Evolutionary conservation across 2,329 filamentous ascomycete genomes (phyloP).

Genomic region (Cercospora beticola): DNA sequence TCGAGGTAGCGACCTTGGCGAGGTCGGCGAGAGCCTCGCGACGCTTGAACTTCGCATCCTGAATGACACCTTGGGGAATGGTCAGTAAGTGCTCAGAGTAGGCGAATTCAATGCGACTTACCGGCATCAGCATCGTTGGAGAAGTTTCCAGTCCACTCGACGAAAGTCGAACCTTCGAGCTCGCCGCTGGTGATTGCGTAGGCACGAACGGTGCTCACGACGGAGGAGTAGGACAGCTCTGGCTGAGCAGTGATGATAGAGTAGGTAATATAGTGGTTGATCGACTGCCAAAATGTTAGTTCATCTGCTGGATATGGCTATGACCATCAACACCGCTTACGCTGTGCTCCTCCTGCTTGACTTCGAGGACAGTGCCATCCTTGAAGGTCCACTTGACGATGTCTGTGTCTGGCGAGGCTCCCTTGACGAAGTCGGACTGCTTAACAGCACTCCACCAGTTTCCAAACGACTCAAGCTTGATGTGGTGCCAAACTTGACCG

Average conservation of each 20-base stretch:
- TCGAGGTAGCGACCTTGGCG: slow-evolving; percentile 45
- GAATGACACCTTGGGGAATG: slow-evolving; percentile 59
- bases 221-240: slow-evolving; percentile 64
- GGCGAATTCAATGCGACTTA: slow-evolving; percentile 41
- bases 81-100: slow-evolving; percentile 11
- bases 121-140: slow-evolving; percentile 69
- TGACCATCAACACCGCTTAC: slow-evolving; percentile 45
- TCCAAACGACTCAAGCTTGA: slow-evolving; percentile 70
- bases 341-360: slow-evolving; percentile 75
- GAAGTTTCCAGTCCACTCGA: slow-evolving; percentile 68
- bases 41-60: slow-evolving; percentile 75
- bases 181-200: slow-evolving; percentile 67
- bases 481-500: slow-evolving; percentile 68
- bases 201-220: slow-evolving; percentile 65
- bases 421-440: slow-evolving; percentile 64
- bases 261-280: slow-evolving; percentile 76
- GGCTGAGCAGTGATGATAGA: slow-evolving; percentile 67
- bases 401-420: slow-evolving; percentile 43
- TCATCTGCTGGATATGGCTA: neutral
- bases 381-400: slow-evolving; percentile 66
- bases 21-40: slow-evolving; percentile 68
- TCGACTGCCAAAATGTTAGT: slow-evolving; percentile 47
- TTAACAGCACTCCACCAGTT: slow-evolving; percentile 66
- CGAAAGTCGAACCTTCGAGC: slow-evolving; percentile 63
- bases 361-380: slow-evolving; percentile 66